Conservation (phyloP, 306 rosid species). For the Trifolium repens region DNA sequence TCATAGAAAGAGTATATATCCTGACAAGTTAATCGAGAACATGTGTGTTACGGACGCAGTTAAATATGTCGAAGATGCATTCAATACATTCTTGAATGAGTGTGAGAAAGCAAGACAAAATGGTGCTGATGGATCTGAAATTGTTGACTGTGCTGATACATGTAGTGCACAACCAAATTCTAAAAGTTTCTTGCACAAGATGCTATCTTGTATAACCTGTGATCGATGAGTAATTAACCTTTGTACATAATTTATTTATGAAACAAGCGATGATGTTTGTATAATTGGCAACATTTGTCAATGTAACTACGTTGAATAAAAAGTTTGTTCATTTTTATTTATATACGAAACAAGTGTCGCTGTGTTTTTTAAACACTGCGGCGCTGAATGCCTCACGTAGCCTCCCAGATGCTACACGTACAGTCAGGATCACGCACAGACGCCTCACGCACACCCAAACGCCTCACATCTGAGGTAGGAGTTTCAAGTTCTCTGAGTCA, state of each 20-base stretch:
- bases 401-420: too few species aligned
- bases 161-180: background rate
- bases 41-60: conserved; percentile 57
- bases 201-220: conserved; percentile 63
- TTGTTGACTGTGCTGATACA: conserved; percentile 47
- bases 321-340: background rate
- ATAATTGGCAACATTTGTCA: background rate
- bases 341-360: background rate
- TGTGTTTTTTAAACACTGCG: background rate
- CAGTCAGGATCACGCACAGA: too few species aligned
- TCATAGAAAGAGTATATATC: conserved; percentile 52
- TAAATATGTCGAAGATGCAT: conserved; percentile 54
- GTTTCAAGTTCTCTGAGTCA: too few species aligned
- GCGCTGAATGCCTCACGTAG: too few species aligned
- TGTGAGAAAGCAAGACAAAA: conserved; percentile 61
- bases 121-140: conserved; percentile 56
- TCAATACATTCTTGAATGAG: conserved; percentile 53
- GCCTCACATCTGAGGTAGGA: too few species aligned
- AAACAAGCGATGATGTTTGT: background rate
- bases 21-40: conserved; percentile 56
- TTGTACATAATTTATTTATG: background rate
- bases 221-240: conserved; percentile 25
- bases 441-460: too few species aligned
- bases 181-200: conserved; percentile 47
- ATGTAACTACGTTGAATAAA: background rate